Conservation (phyloP, 2,329 filamentous ascomycete species). For the Nannizzia gypsea region DNA sequence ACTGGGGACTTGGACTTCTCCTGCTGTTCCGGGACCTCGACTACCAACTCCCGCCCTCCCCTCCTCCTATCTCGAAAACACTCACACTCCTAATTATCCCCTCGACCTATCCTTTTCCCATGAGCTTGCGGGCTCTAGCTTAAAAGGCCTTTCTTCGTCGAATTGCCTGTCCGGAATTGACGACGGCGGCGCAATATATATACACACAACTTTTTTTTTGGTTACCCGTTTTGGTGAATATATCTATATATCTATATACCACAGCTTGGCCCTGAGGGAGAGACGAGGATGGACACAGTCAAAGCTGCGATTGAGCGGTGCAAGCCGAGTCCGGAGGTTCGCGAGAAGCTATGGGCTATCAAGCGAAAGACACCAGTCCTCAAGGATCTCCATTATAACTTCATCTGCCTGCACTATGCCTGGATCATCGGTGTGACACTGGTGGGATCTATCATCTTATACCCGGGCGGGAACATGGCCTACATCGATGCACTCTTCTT, state of each 20-base stretch:
- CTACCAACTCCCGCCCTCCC: too few species aligned
- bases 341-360: constrained; percentile 9
- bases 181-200: neutral
- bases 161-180: neutral
- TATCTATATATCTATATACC: neutral
- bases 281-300: neutral
- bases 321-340: neutral
- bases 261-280: neutral
- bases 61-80: too few species aligned
- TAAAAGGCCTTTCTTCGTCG: neutral
- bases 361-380: constrained; percentile 29
- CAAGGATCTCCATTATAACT: constrained; percentile 31
- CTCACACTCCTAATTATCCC: too few species aligned
- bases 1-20: neutral
- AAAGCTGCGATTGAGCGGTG: neutral
- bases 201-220: too few species aligned
- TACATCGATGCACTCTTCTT: constrained; percentile 91
- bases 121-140: neutral
- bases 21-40: neutral
- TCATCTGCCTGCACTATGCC: constrained; percentile 46
- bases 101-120: neutral
- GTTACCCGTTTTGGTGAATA: neutral
- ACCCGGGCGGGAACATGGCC: constrained; percentile 47
- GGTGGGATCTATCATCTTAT: constrained; percentile 66
- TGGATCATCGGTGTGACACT: constrained; percentile 68